Evolutionary conservation across 2,329 filamentous ascomycete species (phyloP).

Genomic region (Penicillium aurantiogriseum): DNA sequence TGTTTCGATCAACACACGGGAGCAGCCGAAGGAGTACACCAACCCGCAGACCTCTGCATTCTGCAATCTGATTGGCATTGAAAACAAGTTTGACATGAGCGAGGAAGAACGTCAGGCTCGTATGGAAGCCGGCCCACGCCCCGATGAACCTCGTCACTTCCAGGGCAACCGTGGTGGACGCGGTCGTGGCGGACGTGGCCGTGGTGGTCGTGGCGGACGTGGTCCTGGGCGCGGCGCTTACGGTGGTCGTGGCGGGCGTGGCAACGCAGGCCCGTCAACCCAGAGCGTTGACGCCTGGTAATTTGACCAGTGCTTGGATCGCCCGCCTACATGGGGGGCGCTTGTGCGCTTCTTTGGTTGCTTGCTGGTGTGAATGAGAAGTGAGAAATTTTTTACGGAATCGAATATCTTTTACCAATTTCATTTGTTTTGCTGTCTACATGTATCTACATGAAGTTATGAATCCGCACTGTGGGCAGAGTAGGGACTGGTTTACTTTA

Average conservation of each 20-base stretch:
- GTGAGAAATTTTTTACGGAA: too few species aligned
- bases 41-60: slow-evolving; percentile 84
- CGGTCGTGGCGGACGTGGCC: slow-evolving; percentile 22
- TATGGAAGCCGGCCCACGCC: slow-evolving; percentile 57
- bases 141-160: slow-evolving; percentile 14
- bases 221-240: slow-evolving; percentile 19
- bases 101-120: slow-evolving; percentile 66
- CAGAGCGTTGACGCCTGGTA: background rate
- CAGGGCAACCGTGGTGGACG: slow-evolving; percentile 18
- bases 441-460: background rate
- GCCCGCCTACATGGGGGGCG: too few species aligned
- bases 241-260: slow-evolving; percentile 1
- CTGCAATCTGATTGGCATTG: slow-evolving; percentile 73
- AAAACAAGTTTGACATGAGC: slow-evolving; percentile 72
- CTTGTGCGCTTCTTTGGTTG: background rate
- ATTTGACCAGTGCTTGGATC: background rate
- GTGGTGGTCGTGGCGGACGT: slow-evolving; percentile 13
- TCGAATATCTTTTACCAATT: background rate
- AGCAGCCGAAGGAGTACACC: slow-evolving; percentile 76
- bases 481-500: background rate
- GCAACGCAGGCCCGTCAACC: background rate
- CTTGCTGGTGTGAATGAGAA: background rate
- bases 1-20: slow-evolving; percentile 56
- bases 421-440: background rate
- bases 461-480: background rate